Conservation (phyloP, 805 yeast genomes). For the Saccharomycopsis sp. region DNA sequence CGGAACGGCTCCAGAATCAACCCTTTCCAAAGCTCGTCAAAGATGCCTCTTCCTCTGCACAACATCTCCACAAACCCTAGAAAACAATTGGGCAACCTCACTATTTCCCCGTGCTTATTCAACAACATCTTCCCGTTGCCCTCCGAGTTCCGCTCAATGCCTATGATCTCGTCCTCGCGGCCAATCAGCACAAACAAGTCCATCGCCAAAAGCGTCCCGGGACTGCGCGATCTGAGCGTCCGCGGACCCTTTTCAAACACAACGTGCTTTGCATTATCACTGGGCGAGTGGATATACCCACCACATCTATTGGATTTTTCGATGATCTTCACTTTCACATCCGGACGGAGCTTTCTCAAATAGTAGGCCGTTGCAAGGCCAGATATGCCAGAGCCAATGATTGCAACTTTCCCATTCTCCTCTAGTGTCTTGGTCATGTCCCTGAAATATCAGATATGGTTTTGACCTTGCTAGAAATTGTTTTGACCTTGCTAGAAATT, state of each 20-base stretch:
- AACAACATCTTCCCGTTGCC: conserved; percentile 71
- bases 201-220: conserved; percentile 62
- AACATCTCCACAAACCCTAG: conserved; percentile 33
- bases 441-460: too few species aligned
- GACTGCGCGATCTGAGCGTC: conserved; percentile 74
- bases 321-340: conserved; percentile 50
- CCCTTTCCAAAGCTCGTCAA: conserved; percentile 32
- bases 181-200: conserved; percentile 48
- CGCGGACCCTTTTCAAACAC: conserved; percentile 83
- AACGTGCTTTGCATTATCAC: conserved; percentile 21
- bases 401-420: too few species aligned
- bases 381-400: conserved; percentile 83
- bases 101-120: conserved; percentile 27
- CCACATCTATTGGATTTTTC: conserved; percentile 55
- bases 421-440: too few species aligned
- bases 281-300: conserved; percentile 65
- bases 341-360: conserved; percentile 66
- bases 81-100: conserved; percentile 48
- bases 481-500: too few species aligned
- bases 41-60: conserved; percentile 36
- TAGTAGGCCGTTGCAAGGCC: conserved; percentile 72
- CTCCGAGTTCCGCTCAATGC: conserved; percentile 44
- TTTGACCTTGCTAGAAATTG: too few species aligned
- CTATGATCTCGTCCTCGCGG: conserved; percentile 41
- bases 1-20: not conserved